Conservation (phyloP, 768 basidiomycete species). For the Macrolepiota albuminosa region DNA sequence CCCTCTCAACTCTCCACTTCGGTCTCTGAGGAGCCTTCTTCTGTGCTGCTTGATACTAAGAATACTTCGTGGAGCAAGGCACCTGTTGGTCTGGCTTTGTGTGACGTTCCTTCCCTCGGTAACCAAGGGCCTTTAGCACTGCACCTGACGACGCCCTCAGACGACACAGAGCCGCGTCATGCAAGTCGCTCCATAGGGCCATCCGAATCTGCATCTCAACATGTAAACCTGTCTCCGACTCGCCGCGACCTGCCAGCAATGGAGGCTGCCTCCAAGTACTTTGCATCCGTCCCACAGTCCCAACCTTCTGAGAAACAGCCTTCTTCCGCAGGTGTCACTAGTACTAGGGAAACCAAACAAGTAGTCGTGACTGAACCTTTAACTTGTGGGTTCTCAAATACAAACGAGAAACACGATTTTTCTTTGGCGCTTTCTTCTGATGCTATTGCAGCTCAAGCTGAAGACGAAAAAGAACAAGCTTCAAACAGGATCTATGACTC, state of each 20-base stretch:
- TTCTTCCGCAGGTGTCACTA: neutral
- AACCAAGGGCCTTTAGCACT: neutral
- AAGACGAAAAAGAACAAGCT: neutral
- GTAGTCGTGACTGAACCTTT: neutral
- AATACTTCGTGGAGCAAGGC: slow-evolving; percentile 2
- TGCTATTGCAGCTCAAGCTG: neutral
- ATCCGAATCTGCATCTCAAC: slow-evolving; percentile 56
- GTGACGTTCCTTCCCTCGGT: neutral
- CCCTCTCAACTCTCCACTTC: slow-evolving; percentile 10
- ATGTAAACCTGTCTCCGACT: neutral
- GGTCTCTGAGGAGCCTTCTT: slow-evolving; percentile 7
- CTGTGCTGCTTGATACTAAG: slow-evolving; percentile 34
- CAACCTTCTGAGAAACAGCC: neutral
- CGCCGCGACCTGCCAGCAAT: neutral
- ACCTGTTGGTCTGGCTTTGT: neutral
- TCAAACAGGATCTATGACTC: neutral
- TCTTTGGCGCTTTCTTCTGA: neutral
- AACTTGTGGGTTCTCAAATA: neutral
- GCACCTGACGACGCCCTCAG: neutral
- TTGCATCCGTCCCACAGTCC: neutral
- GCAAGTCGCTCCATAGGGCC: slow-evolving; percentile 27
- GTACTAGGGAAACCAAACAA: neutral
- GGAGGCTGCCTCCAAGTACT: slow-evolving; percentile 11
- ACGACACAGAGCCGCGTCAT: neutral
- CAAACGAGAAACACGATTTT: neutral